Evolutionary conservation across 2,329 filamentous ascomycete species (phyloP).

Genomic region (Penicillium sp.): DNA sequence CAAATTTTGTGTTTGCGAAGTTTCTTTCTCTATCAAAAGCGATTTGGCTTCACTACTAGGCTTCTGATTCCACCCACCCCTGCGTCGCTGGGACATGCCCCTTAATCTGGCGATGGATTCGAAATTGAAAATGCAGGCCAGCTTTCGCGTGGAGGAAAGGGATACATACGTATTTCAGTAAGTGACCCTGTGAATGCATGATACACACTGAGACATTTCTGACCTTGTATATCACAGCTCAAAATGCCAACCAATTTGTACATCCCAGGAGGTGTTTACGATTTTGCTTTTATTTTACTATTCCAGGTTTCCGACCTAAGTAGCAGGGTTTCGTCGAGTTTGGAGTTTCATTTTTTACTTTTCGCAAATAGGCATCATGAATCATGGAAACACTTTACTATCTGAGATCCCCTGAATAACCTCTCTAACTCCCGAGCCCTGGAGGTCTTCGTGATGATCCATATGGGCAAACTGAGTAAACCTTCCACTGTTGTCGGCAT

Average conservation of each 20-base stretch:
- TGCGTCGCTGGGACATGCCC: not conserved
- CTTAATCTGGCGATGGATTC: not conserved
- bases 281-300: slow-evolving; percentile 15
- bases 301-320: slow-evolving; percentile 8
- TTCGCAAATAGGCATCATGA: slow-evolving; percentile 20
- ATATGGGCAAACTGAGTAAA: too few species aligned
- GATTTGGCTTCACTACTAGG: not conserved
- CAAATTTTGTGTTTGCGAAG: not conserved
- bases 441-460: too few species aligned
- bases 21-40: slow-evolving; percentile 13
- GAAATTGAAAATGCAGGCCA: slow-evolving; percentile 14
- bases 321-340: slow-evolving; percentile 2
- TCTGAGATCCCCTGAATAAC: not conserved
- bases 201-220: not conserved
- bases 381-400: slow-evolving; percentile 16
- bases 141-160: slow-evolving; percentile 40
- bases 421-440: not conserved
- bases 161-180: slow-evolving; percentile 28
- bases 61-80: not conserved
- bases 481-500: too few species aligned
- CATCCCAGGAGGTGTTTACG: slow-evolving; percentile 14
- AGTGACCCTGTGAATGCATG: not conserved
- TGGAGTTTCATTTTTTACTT: slow-evolving; percentile 12
- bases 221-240: slow-evolving; percentile 1
- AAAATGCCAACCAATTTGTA: slow-evolving; percentile 18